Base-by-base conservation (phyloP, 371 early-diverging fungal genomes). In the Rhizomucor pusillus region DNA sequence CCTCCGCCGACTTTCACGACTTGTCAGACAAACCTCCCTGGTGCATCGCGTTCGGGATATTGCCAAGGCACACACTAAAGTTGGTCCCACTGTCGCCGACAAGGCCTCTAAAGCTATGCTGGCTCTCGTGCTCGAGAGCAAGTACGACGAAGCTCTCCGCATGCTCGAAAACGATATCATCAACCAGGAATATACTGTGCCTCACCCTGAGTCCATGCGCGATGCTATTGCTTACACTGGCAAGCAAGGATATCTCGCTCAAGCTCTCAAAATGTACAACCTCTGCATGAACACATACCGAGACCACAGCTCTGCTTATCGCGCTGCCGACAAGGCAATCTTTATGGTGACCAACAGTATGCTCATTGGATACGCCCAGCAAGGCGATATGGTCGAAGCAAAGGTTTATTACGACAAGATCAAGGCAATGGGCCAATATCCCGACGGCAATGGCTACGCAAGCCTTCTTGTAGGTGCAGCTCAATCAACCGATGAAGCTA, bases 361-460 rank as follows among this genome's bases (percentile, higher is more conserved):
- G 59, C 50, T 85, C 12, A 77, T 81, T 51, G 79, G 78, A 5
- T 81, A 79, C 56, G 81, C 85, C 13, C 77, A 77, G 23, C 67
- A 66, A 19, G 77, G 80, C 24, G 70, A 81, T 33, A 77, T 82
- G 76, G 62, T 63, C 2, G 56, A 69, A 5, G 85, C 85, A 44
- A 79, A 81, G 52, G 59, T 67, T 46, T 79, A 80, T 53, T 80
- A 82, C 56, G 75, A 82, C 40, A 63, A 73, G 50, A 79, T 85
- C 53, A 70, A 80, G 46, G 25, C 64, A 3, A 65, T 71, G 66
- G 67, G 69, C 33, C 63, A 62, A 14, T 68, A 65, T 35, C 80
- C 79, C 7, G 77, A 78, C 51, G 68, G 75, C 5, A 66, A 72
- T 45, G 72, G 68, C 4, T 74, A 74, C 47, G 78, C 78, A 1